Conservation (phyloP, 1,139 yeast species). For the Pichia sp. region DNA sequence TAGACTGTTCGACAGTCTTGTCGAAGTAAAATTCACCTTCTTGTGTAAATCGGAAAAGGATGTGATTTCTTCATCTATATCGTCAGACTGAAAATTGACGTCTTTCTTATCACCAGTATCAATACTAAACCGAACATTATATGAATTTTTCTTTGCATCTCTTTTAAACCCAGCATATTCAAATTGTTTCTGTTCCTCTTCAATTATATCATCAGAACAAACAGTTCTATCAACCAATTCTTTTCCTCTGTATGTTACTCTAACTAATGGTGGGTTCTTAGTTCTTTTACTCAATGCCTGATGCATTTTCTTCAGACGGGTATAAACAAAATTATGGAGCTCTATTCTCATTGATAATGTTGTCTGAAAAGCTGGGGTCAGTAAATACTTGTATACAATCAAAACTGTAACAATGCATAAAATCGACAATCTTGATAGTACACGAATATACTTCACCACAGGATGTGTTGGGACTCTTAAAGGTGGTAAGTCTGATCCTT, state of each 20-base stretch:
- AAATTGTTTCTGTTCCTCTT: constrained; percentile 6
- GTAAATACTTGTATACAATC: constrained; percentile 19
- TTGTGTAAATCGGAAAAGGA: constrained; percentile 13
- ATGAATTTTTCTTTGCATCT: constrained; percentile 1
- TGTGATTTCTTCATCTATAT: neutral
- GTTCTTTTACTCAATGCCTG: constrained; percentile 16
- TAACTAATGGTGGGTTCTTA: constrained; percentile 30
- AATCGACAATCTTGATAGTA: constrained; percentile 25
- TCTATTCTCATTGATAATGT: constrained; percentile 23
- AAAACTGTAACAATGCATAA: constrained; percentile 19
- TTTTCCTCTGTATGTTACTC: constrained; percentile 35
- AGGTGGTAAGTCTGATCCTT: constrained; percentile 14
- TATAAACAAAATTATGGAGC: constrained; percentile 20
- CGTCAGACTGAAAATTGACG: constrained; percentile 23
- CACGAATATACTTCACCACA: constrained; percentile 24
- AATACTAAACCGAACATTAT: neutral
- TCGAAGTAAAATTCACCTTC: constrained; percentile 12
- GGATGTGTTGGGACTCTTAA: constrained; percentile 16
- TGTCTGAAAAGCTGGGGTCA: constrained; percentile 25
- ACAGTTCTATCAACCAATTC: constrained; percentile 36
- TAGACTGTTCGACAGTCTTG: constrained; percentile 14
- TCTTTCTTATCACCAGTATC: constrained; percentile 11
- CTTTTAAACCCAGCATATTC: constrained; percentile 8
- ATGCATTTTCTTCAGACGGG: constrained; percentile 16
- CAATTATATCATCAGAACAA: constrained; percentile 24